phyloP scores from a whole-genome alignment of 2,329 filamentous ascomycete genomes.

The Penicillium sp. region DNA sequence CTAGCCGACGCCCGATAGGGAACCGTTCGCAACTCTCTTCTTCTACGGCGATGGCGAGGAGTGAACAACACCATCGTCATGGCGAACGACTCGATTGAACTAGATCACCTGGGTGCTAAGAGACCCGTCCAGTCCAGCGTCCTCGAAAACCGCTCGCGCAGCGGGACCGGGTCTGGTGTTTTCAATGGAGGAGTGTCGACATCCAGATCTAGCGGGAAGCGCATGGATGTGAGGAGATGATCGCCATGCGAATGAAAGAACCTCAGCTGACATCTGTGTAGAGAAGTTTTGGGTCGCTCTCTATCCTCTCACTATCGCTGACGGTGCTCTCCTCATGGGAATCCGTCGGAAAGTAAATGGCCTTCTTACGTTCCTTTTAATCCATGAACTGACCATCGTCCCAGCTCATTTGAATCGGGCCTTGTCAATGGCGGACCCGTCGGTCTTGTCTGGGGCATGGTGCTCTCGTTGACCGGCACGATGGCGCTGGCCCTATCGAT shows the following conservation, averaged over 20 bases:
- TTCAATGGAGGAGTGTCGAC: conserved; percentile 11
- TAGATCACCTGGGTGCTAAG: conserved; percentile 6
- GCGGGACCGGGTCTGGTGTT: conserved; percentile 3
- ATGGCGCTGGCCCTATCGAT: conserved; percentile 30
- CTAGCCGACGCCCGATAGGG: not conserved
- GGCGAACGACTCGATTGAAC: conserved; percentile 9
- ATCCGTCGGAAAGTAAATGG: conserved; percentile 12
- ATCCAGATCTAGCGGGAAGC: conserved; percentile 14
- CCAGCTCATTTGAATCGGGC: conserved; percentile 16
- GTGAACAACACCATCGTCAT: conserved; percentile 1
- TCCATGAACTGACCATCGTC: not conserved
- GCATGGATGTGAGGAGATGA: conserved; percentile 9
- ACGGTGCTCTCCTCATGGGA: conserved; percentile 18
- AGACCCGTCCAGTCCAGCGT: conserved; percentile 1
- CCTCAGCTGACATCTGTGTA: not conserved
- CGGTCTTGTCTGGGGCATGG: conserved; percentile 26
- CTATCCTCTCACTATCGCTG: conserved; percentile 14
- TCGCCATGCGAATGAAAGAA: not conserved
- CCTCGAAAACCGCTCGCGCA: not conserved
- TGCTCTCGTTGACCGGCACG: conserved; percentile 26
- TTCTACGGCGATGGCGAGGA: not conserved
- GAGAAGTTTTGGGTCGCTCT: conserved; percentile 16
- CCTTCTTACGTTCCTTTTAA: not conserved
- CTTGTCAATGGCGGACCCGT: conserved; percentile 26
- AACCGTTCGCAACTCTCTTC: not conserved